A percentile compares a stretch with the other conserved stretches of the same genome.
Evolutionary conservation across 306 rosid species (phyloP).

Genomic region (Astragalus glycyphyllos): DNA sequence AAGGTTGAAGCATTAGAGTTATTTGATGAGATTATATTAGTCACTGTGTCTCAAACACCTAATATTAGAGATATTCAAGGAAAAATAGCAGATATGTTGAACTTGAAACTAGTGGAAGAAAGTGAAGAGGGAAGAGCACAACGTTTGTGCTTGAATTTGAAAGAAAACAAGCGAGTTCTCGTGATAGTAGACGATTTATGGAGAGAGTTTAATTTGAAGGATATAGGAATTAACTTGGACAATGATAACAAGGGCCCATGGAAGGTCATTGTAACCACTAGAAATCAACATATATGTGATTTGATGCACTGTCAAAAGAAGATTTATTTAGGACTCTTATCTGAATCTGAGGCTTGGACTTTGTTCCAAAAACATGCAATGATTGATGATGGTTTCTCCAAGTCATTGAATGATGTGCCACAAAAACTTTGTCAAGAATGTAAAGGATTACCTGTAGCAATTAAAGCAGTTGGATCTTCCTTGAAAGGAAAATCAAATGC

Average conservation of each 20-base stretch:
- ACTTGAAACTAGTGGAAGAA: slow-evolving; percentile 16
- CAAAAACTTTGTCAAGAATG: slow-evolving; percentile 6
- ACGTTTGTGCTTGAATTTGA: slow-evolving; percentile 8
- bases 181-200: slow-evolving; percentile 13
- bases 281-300: slow-evolving; percentile 4
- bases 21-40: slow-evolving; percentile 1
- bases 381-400: neutral
- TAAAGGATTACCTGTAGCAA: slow-evolving; percentile 20
- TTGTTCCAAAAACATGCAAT: slow-evolving; percentile 14
- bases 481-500: neutral
- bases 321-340: neutral
- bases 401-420: slow-evolving; percentile 10
- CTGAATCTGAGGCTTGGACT: slow-evolving; percentile 11
- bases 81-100: slow-evolving; percentile 1
- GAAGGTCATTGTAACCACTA: slow-evolving; percentile 16
- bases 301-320: slow-evolving; percentile 17
- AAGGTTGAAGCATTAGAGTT: neutral
- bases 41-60: slow-evolving; percentile 29
- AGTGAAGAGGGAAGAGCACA: neutral
- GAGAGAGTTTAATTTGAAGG: neutral
- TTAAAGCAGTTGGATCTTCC: slow-evolving; percentile 5
- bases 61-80: slow-evolving; percentile 13
- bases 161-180: neutral
- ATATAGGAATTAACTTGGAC: slow-evolving; percentile 1
- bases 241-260: neutral